Evolutionary conservation across 2,329 filamentous ascomycete species (phyloP).

Genomic region (Stagonosporopsis vannaccii): DNA sequence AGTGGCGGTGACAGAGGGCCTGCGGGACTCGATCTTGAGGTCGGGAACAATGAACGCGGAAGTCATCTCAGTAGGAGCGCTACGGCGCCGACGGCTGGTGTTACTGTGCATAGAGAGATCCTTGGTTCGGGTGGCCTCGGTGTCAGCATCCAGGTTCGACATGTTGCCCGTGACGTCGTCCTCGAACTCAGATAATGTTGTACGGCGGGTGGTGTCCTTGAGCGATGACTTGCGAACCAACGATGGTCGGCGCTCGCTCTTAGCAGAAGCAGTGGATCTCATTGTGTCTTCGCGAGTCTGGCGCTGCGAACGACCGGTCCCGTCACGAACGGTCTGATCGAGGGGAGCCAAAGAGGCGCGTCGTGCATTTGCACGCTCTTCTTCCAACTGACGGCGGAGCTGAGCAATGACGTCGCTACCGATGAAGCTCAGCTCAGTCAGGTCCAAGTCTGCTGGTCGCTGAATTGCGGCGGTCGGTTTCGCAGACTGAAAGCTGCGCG

Average conservation of each 20-base stretch:
- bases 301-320: conserved; percentile 50
- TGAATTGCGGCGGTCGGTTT: conserved; percentile 33
- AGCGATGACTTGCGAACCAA: conserved; percentile 63
- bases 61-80: conserved; percentile 63
- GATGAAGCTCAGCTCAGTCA: conserved; percentile 64
- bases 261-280: conserved; percentile 47
- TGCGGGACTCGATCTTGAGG: conserved; percentile 59
- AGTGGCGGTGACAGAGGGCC: conserved; percentile 30
- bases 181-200: conserved; percentile 39
- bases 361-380: conserved; percentile 58
- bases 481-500: conserved; percentile 29
- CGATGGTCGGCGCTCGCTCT: conserved; percentile 49
- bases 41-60: conserved; percentile 71
- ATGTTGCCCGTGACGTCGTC: conserved; percentile 47
- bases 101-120: conserved; percentile 57
- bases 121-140: conserved; percentile 40
- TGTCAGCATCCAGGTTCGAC: conserved; percentile 37
- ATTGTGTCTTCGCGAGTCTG: conserved; percentile 51
- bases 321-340: conserved; percentile 45
- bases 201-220: conserved; percentile 56
- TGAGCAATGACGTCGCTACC: conserved; percentile 61
- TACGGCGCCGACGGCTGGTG: conserved; percentile 59
- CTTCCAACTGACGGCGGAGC: conserved; percentile 63
- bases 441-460: conserved; percentile 40
- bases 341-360: conserved; percentile 27